Conservation (phyloP, 2,329 filamentous ascomycete genomes). For the Kalaharituber pfeilii region DNA sequence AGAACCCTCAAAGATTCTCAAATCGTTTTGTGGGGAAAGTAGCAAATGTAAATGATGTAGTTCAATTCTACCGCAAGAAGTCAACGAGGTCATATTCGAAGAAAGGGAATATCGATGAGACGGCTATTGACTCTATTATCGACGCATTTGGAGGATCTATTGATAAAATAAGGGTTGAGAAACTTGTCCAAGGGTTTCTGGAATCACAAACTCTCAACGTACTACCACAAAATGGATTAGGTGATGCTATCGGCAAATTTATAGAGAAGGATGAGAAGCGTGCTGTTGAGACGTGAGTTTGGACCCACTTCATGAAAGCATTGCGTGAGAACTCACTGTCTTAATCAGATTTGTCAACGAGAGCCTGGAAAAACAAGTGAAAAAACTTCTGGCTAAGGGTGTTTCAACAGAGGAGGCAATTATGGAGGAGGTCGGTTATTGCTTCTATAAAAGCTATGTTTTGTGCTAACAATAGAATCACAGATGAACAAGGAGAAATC, state of each 20-base stretch:
- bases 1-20: slow-evolving; percentile 92
- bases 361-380: slow-evolving; percentile 51
- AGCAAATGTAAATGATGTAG: slow-evolving; percentile 83
- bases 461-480: not conserved
- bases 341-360: slow-evolving; percentile 46
- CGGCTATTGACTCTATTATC: slow-evolving; percentile 23
- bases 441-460: not conserved
- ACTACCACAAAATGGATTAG: slow-evolving; percentile 78
- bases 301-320: slow-evolving; percentile 31
- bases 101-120: slow-evolving; percentile 45
- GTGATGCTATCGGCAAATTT: slow-evolving; percentile 81
- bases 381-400: slow-evolving; percentile 48
- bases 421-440: slow-evolving; percentile 34
- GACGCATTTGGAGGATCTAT: slow-evolving; percentile 30
- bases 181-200: slow-evolving; percentile 74
- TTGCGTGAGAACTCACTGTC: slow-evolving; percentile 32
- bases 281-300: slow-evolving; percentile 24
- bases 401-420: slow-evolving; percentile 54
- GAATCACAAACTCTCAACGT: slow-evolving; percentile 79
- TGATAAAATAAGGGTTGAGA: slow-evolving; percentile 72
- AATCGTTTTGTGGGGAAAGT: slow-evolving; percentile 81
- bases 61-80: slow-evolving; percentile 86
- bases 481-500: slow-evolving; percentile 53
- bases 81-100: slow-evolving; percentile 27
- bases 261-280: slow-evolving; percentile 92